Evolutionary conservation across 2,329 filamentous ascomycete genomes (phyloP).

Genomic region (Escovopsis sp.): DNA sequence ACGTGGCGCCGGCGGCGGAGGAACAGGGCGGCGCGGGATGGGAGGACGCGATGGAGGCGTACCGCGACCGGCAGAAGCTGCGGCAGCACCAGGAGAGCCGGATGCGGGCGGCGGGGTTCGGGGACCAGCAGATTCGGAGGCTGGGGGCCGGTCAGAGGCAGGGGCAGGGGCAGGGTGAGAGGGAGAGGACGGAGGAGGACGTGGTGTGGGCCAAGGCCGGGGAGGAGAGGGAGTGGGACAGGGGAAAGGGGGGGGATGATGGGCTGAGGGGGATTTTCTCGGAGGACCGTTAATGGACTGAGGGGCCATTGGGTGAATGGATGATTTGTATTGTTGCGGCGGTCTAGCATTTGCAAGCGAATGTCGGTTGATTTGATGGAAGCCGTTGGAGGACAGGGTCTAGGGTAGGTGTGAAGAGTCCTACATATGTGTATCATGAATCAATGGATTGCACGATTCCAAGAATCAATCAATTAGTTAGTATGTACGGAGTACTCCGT

Average conservation of each 20-base stretch:
- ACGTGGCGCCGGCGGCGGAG: slow-evolving; percentile 26
- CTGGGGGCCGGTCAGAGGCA: slow-evolving; percentile 35
- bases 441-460: too few relatives aligned
- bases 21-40: slow-evolving; percentile 42
- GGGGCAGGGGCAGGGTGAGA: slow-evolving; percentile 33
- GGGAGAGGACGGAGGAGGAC: slow-evolving; percentile 43
- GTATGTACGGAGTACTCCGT: too few relatives aligned
- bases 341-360: not conserved
- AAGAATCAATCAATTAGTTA: too few relatives aligned
- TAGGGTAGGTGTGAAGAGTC: too few relatives aligned
- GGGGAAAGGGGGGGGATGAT: slow-evolving; percentile 28
- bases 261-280: slow-evolving; percentile 6
- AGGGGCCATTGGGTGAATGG: not conserved
- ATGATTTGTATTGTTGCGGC: not conserved
- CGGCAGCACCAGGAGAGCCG: slow-evolving; percentile 61
- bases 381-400: too few relatives aligned
- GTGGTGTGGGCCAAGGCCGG: slow-evolving; percentile 60
- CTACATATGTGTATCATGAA: too few relatives aligned
- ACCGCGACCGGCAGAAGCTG: slow-evolving; percentile 68
- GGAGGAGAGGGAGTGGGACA: slow-evolving; percentile 48
- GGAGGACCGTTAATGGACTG: slow-evolving; percentile 4
- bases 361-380: too few relatives aligned
- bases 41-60: slow-evolving; percentile 65
- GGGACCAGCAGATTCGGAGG: slow-evolving; percentile 51
- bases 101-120: slow-evolving; percentile 64